Evolutionary conservation across 176 grass and related monocot genomes (phyloP).

Genomic region (Saccharum officinarum): DNA sequence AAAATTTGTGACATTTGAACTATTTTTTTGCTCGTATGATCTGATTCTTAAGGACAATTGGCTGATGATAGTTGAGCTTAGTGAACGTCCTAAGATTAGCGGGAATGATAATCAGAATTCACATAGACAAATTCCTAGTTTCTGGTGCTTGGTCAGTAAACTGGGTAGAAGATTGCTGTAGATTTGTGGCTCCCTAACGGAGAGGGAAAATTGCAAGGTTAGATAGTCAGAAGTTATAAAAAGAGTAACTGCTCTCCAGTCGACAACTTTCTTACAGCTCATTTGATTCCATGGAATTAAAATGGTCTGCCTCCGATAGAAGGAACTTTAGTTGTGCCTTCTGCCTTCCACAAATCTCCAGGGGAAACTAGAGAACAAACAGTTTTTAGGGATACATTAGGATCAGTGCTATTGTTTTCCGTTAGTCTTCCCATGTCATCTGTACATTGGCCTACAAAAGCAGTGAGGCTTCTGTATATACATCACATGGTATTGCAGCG

Average conservation of each 20-base stretch:
- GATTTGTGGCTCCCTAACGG: background rate
- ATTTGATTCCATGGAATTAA: background rate
- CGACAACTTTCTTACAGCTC: background rate
- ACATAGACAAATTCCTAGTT: background rate
- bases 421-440: background rate
- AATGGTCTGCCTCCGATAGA: background rate
- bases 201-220: background rate
- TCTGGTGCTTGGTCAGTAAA: background rate
- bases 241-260: background rate
- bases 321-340: background rate
- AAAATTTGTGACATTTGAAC: background rate
- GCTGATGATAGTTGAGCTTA: background rate
- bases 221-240: background rate
- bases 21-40: background rate
- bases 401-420: background rate
- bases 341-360: background rate
- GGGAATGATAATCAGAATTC: background rate
- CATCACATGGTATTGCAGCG: background rate
- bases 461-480: background rate
- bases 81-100: background rate
- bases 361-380: background rate
- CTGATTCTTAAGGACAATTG: background rate
- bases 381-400: background rate
- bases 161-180: background rate
- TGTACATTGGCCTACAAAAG: background rate